Evolutionary conservation across 2,329 filamentous ascomycete genomes (phyloP).

Genomic region (Talaromyces sp.): DNA sequence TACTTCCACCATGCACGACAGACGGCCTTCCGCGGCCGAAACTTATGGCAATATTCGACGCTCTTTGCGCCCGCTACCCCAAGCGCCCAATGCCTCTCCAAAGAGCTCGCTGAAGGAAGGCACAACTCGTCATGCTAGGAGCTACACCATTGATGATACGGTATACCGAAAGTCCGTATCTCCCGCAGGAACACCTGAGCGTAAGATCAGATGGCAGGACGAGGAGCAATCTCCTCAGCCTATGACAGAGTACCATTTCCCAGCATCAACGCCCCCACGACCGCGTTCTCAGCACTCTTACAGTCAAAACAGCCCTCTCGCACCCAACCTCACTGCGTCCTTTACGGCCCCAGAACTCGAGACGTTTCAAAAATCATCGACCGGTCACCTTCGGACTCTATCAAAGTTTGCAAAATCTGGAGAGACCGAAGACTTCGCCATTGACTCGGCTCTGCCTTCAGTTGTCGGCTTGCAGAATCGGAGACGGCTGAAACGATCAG

Average conservation of each 20-base stretch:
- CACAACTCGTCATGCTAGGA: slow-evolving; percentile 48
- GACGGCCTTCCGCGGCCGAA: slow-evolving; percentile 52
- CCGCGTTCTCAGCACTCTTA: slow-evolving; percentile 31
- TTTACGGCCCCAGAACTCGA: slow-evolving; percentile 71
- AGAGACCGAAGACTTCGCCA: slow-evolving; percentile 73
- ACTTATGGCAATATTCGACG: slow-evolving; percentile 71
- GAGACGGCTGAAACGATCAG: slow-evolving; percentile 71
- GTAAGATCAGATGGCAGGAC: slow-evolving; percentile 30
- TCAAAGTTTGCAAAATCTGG: slow-evolving; percentile 76
- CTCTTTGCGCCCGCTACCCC: slow-evolving; percentile 71
- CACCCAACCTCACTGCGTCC: slow-evolving; percentile 39
- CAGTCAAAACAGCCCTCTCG: slow-evolving; percentile 30
- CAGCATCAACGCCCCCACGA: slow-evolving; percentile 29
- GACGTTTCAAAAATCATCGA: slow-evolving; percentile 81
- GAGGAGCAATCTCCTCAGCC: slow-evolving; percentile 27
- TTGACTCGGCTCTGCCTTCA: slow-evolving; percentile 74
- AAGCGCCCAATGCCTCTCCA: slow-evolving; percentile 56
- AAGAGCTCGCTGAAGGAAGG: slow-evolving; percentile 31
- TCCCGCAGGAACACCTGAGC: slow-evolving; percentile 33
- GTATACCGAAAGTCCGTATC: slow-evolving; percentile 33
- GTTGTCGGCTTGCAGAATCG: slow-evolving; percentile 85
- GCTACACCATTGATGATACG: slow-evolving; percentile 62
- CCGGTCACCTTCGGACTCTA: slow-evolving; percentile 80
- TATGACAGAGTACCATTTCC: slow-evolving; percentile 10
- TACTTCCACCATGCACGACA: slow-evolving; percentile 24